A percentile compares a stretch with the other conserved stretches of the same genome.
phyloP scores from a whole-genome alignment of 345 rosid species.

The Aquilaria malaccensis region DNA sequence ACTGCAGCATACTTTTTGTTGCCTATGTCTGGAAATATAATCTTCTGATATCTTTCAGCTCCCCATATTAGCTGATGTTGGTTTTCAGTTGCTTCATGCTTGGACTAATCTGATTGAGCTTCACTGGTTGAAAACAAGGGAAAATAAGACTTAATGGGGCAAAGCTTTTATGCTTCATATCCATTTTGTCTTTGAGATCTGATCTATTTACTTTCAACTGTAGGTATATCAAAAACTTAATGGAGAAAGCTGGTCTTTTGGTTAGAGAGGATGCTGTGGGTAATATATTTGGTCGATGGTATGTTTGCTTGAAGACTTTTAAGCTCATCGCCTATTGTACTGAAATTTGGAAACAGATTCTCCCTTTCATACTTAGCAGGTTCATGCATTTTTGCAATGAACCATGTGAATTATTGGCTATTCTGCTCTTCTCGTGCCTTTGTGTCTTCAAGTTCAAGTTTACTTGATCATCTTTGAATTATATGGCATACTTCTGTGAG shows the following conservation, averaged over 20 bases:
- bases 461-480: background rate
- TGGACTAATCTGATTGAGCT: no score
- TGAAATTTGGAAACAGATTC: no score
- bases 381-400: no score
- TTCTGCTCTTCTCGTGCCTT: background rate
- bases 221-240: constrained; percentile 71
- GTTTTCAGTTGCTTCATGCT: no score
- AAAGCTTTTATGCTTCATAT: background rate
- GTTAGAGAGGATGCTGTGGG: constrained; percentile 95
- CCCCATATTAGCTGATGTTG: no score
- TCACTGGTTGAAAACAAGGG: no score
- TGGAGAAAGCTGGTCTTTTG: constrained; percentile 68
- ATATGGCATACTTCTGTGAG: background rate
- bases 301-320: constrained; percentile 19
- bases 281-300: constrained; percentile 90
- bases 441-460: constrained; percentile 1
- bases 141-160: no score
- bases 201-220: constrained; percentile 7
- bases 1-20: no score
- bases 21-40: no score
- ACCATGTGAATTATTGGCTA: no score
- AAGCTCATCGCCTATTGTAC: background rate
- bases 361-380: no score
- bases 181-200: background rate
- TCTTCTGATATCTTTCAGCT: no score